Base-by-base conservation (phyloP, 345 rosid species). In the Eucalyptus sp. region DNA sequence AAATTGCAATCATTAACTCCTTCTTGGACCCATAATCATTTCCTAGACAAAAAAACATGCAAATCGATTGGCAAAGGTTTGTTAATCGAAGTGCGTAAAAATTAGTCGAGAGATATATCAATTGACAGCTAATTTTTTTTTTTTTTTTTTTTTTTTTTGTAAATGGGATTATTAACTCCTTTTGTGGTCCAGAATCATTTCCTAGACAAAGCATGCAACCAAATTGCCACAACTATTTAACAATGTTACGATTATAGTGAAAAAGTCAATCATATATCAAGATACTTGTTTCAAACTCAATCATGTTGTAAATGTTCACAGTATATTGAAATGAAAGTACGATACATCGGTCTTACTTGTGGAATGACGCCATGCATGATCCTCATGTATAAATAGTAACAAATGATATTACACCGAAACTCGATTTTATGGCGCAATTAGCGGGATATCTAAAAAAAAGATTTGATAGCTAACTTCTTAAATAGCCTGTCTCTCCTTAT, bases 261-360 rank as follows among this genome's bases (percentile, higher is more conserved):
- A 7, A 33, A 33, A 33, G 33, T 33, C 33, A 33, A 33, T 33
- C 2, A 33, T 33, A 33, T 33, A 33, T 33, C 33, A 33, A 33
- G 33, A 33, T 33, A 33, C 33, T 33, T 33, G 33, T 33, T 33
- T 33, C 33, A 33, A 52, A 17, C 18, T 52, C 24, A 52, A 52
- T 52, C 4, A 3, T 18, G 2, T 60, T 62, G n/a, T 13, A 7
- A 62, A 29, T 29, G 17, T 13, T 62, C 2, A 27, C 7, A 5
- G 0, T 27, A 1, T 29, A 2, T 62, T 3, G 1, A 27, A 62
- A 62, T 29, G 56, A 29, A 3, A 62, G 1, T 29, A 62, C 8
- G 5, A 27, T 13, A 13, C 33, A 13, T n/a, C 17, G 4, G 3
- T 62, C 33, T 14, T 29, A 3, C 17, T 29, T n/a, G 15, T n/a